Conservation (phyloP, 495 filamentous ascomycete species). For the Penicillium waksmanii region DNA sequence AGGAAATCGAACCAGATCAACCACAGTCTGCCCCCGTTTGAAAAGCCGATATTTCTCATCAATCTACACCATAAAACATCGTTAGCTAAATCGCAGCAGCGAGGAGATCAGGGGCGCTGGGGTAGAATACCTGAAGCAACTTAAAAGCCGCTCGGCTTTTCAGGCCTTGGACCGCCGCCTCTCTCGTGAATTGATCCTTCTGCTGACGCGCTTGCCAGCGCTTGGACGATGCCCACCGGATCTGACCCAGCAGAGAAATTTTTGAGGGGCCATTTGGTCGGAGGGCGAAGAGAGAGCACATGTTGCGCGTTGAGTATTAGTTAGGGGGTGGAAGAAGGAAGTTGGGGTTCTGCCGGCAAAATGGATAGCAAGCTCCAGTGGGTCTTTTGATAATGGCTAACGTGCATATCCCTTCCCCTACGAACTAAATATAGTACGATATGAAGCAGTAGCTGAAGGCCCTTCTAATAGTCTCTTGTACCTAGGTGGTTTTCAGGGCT, state of each 20-base stretch:
- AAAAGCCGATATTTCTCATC: conserved; percentile 82
- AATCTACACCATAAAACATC: conserved; percentile 53
- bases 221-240: conserved; percentile 66
- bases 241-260: conserved; percentile 9
- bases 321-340: not conserved
- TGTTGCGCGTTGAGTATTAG: conserved; percentile 7
- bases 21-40: conserved; percentile 75
- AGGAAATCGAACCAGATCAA: conserved; percentile 70
- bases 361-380: not conserved
- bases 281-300: conserved; percentile 10
- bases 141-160: conserved; percentile 95
- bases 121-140: conserved; percentile 66
- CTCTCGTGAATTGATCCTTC: conserved; percentile 68
- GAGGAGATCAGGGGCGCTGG: no score
- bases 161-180: conserved; percentile 73
- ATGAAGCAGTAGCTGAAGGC: no score
- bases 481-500: no score
- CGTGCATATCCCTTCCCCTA: no score
- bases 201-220: conserved; percentile 81
- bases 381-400: no score
- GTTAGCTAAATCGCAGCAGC: no score
- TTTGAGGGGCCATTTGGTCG: not conserved
- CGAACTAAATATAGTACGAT: no score
- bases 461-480: no score
- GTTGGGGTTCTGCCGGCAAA: conserved; percentile 20